Base-by-base conservation (phyloP, 495 filamentous ascomycete genomes). In the Lindgomyces ingoldianus region DNA sequence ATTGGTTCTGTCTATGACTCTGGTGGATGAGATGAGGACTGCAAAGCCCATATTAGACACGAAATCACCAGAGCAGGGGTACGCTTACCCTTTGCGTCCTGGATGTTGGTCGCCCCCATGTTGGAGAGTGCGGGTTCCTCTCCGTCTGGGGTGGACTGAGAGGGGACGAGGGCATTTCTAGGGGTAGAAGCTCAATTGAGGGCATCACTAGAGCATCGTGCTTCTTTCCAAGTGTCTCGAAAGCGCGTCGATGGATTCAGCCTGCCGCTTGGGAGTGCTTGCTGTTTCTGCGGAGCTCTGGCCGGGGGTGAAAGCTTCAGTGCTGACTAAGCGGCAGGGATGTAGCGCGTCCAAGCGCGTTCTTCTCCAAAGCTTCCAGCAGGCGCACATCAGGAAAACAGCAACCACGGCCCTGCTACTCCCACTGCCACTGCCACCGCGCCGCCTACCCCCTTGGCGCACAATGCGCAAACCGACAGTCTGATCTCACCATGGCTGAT, bases 401-500 rank as follows among this genome's bases (percentile, higher is more conserved):
- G n/a, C n/a, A 44, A 29, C 11, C 26, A 46, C 39, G 26, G 14
- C 53, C 19, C 16, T 42, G 25, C 26, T 12, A 24, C 18, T 12
- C 36, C 19, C 10, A 33, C 30, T 12, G 8, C 9, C 21, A 41
- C 48, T 21, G 24, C 25, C 25, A 39, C 6, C 33, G 6, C 6
- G 1, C 50, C 50, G 27, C 26, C 27, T 25, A 9, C 47, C 60
- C 8, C 21, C 16, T 30, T 22, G 26, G 41, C 61, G 60, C 57
- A 61, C 16, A 36, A 64, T 67, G 60, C 60, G 50, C 46, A 64
- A 4, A 8, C 21, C 25, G 19, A 14, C 24, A 0, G 14, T 10
- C 30, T 16, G 49, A 36, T 36, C 56, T 62, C 53, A 76, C 65
- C 60, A 93, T 91, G 91, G 84, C 85, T 70, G 84, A 85, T 48